Conservation (phyloP, 306 rosid species). For the Cyclanthera cordifolia region DNA sequence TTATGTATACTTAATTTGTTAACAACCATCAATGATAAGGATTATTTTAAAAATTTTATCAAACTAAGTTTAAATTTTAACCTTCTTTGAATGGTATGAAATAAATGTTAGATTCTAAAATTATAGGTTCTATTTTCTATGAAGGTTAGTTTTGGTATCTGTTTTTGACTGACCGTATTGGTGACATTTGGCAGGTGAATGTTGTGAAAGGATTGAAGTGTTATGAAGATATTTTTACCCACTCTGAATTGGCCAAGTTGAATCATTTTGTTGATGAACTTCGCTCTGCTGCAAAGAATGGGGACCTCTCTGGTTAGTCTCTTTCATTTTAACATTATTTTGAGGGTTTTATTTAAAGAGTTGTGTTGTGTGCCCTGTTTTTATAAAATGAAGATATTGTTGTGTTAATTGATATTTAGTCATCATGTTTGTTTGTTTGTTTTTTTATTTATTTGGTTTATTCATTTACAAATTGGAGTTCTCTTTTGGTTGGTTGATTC, state of each 20-base stretch:
- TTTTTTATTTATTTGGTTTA: neutral
- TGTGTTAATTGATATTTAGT: neutral
- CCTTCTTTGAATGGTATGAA: too few relatives aligned
- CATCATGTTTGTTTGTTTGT: too few relatives aligned
- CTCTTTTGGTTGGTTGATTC: too few relatives aligned
- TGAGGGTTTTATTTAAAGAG: too few relatives aligned
- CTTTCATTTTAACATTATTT: neutral
- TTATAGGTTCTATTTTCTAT: neutral
- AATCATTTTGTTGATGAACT: conserved; percentile 55
- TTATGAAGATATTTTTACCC: conserved; percentile 67
- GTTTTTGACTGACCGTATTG: neutral
- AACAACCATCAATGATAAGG: too few relatives aligned
- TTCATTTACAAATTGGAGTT: too few relatives aligned
- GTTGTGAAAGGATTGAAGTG: conserved; percentile 91
- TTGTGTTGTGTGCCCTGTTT: neutral
- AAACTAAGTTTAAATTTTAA: too few relatives aligned
- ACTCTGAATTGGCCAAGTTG: conserved; percentile 60
- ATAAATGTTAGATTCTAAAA: too few relatives aligned
- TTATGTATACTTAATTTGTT: too few relatives aligned
- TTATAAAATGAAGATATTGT: neutral
- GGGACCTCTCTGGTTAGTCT: conserved; percentile 67
- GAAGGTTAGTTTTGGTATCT: neutral
- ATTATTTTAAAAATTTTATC: too few relatives aligned
- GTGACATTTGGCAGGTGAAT: conserved; percentile 60
- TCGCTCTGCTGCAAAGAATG: conserved; percentile 73